Evolutionary conservation across 2,329 filamentous ascomycete species (phyloP), one percentile per base, ranked within the genome.

Genomic region (Drechmeria coniospora): DNA sequence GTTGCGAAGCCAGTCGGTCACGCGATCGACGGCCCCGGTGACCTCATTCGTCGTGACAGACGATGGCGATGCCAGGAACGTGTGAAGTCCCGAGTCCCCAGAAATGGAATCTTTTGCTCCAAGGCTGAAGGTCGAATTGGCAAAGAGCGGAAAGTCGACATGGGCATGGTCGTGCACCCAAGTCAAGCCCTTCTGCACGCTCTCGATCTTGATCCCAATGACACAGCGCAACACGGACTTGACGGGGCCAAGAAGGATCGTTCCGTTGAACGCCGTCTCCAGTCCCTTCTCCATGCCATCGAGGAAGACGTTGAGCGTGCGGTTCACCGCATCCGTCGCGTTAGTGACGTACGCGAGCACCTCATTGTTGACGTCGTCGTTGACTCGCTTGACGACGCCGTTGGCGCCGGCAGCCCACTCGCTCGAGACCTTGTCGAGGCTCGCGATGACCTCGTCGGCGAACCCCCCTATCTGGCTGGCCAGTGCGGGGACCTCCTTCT

Each of bases 121-220:
- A 29, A 76, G 58, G 32, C 81, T 87, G 56, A 95, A 92, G 1
- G 79, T 80, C 47, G 93, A 68, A 42, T 81, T 77, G 15, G 71
- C 63, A 34, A 95, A 74, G 29, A 69, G 54, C 0, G 90, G 90
- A 41, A 98, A 78, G 33, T 71, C 61, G 41, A 98, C 67, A 35
- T 90, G 70, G 4, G 90, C 83, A 47, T 95, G 61, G 39, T 95
- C 77, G 43, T 80, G 71, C 8, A 93, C 79, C 87, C 87, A 98
- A 1, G 81, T 92, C n/a, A 95, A 64, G 9, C 79, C 90, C 45
- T 79, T 77, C 50, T 95, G 73, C 38, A 98, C 72, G 14, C 74
- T 69, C 39, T 80, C 73, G 36, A 95, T 66, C 59, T 95, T 95
- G 45, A 92, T 64, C 6, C 77, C 73, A 37, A 95, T 72, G n/a